Base-by-base conservation (phyloP, 2,329 filamentous ascomycete genomes). In the Fusarium denticulatum region DNA sequence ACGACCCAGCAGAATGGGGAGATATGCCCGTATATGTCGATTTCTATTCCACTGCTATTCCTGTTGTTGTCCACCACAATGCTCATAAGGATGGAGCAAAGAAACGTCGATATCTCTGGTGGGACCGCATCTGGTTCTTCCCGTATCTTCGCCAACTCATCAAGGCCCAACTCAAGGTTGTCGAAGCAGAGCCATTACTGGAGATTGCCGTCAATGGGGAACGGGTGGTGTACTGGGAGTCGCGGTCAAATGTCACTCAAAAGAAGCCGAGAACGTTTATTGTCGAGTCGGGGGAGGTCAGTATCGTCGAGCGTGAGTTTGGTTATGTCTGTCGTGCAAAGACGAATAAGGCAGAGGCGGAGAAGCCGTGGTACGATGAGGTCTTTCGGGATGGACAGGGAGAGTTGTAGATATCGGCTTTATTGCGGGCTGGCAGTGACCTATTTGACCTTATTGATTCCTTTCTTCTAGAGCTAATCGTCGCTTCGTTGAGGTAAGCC, bases 111-210 rank as follows among this genome's bases (percentile, higher is more conserved):
- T 47, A 43, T 12, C 55, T 60, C 16, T 76, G 71, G 74, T 75
- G 74, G 73, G 50, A 74, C 37, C 50, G 52, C 13, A 77, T 69
- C 3, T 77, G 74, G 76, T 76, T 60, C 49, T 77, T 76, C 12
- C 73, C 73, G 0, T 60, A 76, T 12, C 63, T 76, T 0, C 63
- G 73, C 2, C 36, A 64, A 2, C 66, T 74, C 0, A 8, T 70
- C 8, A 26, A 55, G 6, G n/a, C 30, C 3, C 67, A 66, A 15
- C 40, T 78, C 28, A 30, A 39, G 2, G 18, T 63, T 4, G n/a
- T 28, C 7, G 52, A 60, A 24, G 37, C 37, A 0, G 22, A 40
- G 24, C 28, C 64, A 3, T 30, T 76, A 2, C 26, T 63, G 9
- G 52, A 61, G 5, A 42, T 73, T 6, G 7, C 42, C 0, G 47